Evolutionary conservation across 2,329 filamentous ascomycete genomes (phyloP), one percentile per base, ranked within the genome.

Genomic region (Lasiodiplodia gonubiensis): DNA sequence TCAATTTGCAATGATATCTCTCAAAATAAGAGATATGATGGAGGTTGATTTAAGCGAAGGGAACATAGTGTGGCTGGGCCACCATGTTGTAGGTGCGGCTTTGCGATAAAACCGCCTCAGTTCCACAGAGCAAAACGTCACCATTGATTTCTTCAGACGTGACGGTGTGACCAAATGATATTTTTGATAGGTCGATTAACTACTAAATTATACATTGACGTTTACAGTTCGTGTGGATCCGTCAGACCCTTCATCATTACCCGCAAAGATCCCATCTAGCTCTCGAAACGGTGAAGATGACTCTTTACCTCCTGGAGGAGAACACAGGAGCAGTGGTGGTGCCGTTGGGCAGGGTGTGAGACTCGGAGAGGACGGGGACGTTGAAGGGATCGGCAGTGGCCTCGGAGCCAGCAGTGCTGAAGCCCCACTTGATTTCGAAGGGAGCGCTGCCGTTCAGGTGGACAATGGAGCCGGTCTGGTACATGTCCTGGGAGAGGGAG

Each of bases 361-460:
- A 63, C 18, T 25, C n/a, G 27, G 42, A 63, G 11, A 37, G 27
- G 2, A 51, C 46, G 8, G 59, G 59, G 18, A 63, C 37, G 27
- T 51, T 25, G 59, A 63, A 63, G 25, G 23, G 14, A 1, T 63
- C 46, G 11, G 25, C 59, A 27, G 42, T 37, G 21, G 25, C 42
- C 59, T 52, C 42, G 6, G 14, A n/a, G n/a, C 59, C 59, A 10
- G 59, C 42, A n/a, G 6, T 51, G 42, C n/a, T 51, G 46, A 16
- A 35, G 27, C 30, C 42, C 42, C 59, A 63, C n/a, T 51, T 16
- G 30, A 51, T 37, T n/a, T 30, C 10, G 23, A 51, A 30, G 4
- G 59, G 46, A 35, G 59, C 59, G 59, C 27, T 63, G 30, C 59
- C 59, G 30, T 63, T 63, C 11, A 63, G 59, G 46, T 63, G 25